phyloP scores from a whole-genome alignment of 306 rosid species.

The Dryas octopetala region DNA sequence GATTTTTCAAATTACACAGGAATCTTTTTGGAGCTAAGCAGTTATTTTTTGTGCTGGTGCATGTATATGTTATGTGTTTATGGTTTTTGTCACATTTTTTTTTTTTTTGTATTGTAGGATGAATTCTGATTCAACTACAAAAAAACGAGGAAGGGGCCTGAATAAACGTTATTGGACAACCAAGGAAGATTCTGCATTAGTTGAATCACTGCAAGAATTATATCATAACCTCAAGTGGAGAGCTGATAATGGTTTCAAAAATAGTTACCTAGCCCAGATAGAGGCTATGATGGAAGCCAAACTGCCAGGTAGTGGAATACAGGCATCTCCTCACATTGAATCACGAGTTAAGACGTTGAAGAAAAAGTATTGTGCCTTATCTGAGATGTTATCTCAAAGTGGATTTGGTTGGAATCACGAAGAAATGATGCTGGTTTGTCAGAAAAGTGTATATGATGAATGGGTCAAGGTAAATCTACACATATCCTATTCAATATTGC shows the following conservation, averaged over 20 bases:
- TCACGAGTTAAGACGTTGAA: slow-evolving; percentile 23
- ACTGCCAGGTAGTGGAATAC: slow-evolving; percentile 20
- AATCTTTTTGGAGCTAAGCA: background rate
- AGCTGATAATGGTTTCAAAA: slow-evolving; percentile 11
- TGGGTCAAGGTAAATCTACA: slow-evolving; percentile 14
- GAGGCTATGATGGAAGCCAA: slow-evolving; percentile 18
- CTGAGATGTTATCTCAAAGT: slow-evolving; percentile 6
- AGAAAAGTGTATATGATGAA: slow-evolving; percentile 9
- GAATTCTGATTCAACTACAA: background rate
- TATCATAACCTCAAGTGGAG: slow-evolving; percentile 11
- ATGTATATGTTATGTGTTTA: background rate
- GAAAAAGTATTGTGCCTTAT: slow-evolving; percentile 14
- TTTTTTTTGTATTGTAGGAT: slow-evolving; percentile 7
- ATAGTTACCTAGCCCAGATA: slow-evolving; percentile 16
- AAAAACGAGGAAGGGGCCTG: slow-evolving; percentile 16
- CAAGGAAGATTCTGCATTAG: slow-evolving; percentile 22
- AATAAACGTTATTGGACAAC: slow-evolving; percentile 19
- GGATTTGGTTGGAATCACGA: slow-evolving; percentile 18
- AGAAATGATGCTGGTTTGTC: slow-evolving; percentile 8
- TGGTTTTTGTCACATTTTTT: background rate
- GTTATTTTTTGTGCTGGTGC: background rate
- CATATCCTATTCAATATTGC: background rate
- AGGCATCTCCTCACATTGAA: slow-evolving; percentile 17
- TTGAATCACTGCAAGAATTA: slow-evolving; percentile 13
- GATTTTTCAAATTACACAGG: background rate